These are phyloP conservation scores for Collybia sp. DNA, from an alignment of 768 basidiomycete species.

Conservation along the genomic window DNA sequence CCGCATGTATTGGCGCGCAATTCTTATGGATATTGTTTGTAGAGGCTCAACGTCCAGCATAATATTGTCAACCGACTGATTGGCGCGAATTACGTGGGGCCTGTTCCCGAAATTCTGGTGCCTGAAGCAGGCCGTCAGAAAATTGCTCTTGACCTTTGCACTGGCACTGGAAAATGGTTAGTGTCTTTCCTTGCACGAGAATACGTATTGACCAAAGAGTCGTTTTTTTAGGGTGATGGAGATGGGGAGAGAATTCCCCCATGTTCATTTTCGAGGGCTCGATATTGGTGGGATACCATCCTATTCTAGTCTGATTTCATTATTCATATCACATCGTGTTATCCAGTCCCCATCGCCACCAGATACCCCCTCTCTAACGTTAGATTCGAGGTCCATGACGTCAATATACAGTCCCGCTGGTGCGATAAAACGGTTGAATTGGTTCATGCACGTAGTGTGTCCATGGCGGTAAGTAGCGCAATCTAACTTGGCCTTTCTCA, in stretches of 20 bases:
- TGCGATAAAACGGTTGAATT: constrained; percentile 53
- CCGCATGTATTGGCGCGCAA: neutral
- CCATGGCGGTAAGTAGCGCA: constrained; percentile 49
- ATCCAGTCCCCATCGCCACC: constrained; percentile 66
- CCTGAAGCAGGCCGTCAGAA: constrained; percentile 32
- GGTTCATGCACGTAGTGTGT: constrained; percentile 58
- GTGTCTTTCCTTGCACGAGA: constrained; percentile 9
- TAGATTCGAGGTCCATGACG: constrained; percentile 63
- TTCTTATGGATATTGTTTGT: neutral
- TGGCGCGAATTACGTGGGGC: constrained; percentile 56
- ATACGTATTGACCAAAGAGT: constrained; percentile 3
- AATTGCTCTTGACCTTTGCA: constrained; percentile 70
- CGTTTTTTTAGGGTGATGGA: constrained; percentile 57
- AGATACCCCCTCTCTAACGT: constrained; percentile 57
- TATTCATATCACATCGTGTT: constrained; percentile 9
- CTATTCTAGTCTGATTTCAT: constrained; percentile 6
- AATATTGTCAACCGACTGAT: constrained; percentile 42
- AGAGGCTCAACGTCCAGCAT: constrained; percentile 56
- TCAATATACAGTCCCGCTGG: constrained; percentile 50
- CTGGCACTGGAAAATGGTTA: constrained; percentile 72
- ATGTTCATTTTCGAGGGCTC: constrained; percentile 61
- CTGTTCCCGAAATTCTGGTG: constrained; percentile 49
- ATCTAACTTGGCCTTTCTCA: neutral
- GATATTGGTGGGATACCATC: constrained; percentile 61
- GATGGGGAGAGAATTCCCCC: constrained; percentile 63